These are phyloP conservation scores for Aurifilum marmelostoma DNA, from an alignment of 2,329 filamentous ascomycete species.

Conservation along the genomic window DNA sequence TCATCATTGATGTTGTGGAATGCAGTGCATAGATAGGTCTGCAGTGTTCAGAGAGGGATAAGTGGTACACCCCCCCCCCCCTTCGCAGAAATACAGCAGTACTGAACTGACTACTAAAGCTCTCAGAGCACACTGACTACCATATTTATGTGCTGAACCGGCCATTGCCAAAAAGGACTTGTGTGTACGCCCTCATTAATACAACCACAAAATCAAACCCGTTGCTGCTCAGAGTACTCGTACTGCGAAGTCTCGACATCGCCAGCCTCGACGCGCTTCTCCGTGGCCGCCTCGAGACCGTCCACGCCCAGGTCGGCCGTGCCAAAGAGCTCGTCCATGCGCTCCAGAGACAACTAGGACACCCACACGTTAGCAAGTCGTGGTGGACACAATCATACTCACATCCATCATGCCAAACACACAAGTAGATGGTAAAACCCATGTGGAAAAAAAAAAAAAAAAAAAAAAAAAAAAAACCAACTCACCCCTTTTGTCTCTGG, in stretches of 20 bases:
- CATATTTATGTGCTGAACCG: no score
- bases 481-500: conserved; percentile 33
- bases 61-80: no score
- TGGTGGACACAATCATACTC: no score
- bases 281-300: conserved; percentile 28
- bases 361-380: conserved; percentile 1
- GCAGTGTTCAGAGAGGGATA: no score
- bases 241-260: conserved; percentile 18
- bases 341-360: conserved; percentile 33
- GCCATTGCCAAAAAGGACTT: background rate
- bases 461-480: background rate
- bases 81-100: no score
- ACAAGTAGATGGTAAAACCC: background rate
- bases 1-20: background rate
- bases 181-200: background rate
- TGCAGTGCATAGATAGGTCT: no score
- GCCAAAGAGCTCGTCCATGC: conserved; percentile 36
- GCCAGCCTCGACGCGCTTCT: conserved; percentile 20
- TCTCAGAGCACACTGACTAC: no score
- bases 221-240: conserved; percentile 9
- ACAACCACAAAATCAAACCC: background rate
- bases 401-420: no score
- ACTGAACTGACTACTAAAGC: background rate
- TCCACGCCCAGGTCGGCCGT: conserved; percentile 31
- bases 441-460: no score